These are phyloP conservation scores for Panellus pusillus DNA, from an alignment of 768 basidiomycete species.

Conservation along the genomic window DNA sequence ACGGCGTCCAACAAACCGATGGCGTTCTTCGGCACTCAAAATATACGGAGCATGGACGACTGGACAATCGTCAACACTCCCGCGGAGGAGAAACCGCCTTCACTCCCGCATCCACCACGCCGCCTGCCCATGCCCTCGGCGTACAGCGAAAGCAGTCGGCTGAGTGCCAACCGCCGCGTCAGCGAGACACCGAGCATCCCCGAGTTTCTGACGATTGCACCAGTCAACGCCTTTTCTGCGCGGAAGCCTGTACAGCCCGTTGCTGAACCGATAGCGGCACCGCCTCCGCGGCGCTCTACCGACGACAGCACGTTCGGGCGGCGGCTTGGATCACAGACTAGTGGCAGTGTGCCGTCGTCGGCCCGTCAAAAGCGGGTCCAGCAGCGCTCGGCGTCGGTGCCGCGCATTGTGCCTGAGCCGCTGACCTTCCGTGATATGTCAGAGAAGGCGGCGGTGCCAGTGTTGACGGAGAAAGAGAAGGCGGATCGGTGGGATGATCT, in stretches of 20 bases:
- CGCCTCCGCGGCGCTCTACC: constrained; percentile 32
- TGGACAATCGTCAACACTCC: constrained; percentile 38
- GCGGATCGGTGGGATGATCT: constrained; percentile 69
- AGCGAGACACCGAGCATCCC: constrained; percentile 47
- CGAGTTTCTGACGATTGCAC: constrained; percentile 45
- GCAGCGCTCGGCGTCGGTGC: constrained; percentile 16
- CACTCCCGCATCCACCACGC: constrained; percentile 42
- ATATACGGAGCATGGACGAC: constrained; percentile 25
- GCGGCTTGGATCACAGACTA: neutral
- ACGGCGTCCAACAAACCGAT: constrained; percentile 1
- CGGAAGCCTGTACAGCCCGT: constrained; percentile 17
- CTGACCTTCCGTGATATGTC: constrained; percentile 51
- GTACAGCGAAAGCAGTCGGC: constrained; percentile 2
- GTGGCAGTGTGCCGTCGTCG: neutral
- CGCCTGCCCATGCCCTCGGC: constrained; percentile 19
- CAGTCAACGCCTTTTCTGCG: constrained; percentile 46
- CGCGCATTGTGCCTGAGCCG: constrained; percentile 28
- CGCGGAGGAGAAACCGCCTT: constrained; percentile 31
- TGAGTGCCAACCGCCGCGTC: constrained; percentile 1
- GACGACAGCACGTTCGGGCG: constrained; percentile 1
- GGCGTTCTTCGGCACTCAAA: constrained; percentile 11
- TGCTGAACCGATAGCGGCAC: constrained; percentile 4
- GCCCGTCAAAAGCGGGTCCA: constrained; percentile 15
- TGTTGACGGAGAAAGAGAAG: constrained; percentile 69
- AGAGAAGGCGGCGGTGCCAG: constrained; percentile 30